Conservation (phyloP, 2,329 filamentous ascomycete species). For the Atkinsonella texensis region DNA sequence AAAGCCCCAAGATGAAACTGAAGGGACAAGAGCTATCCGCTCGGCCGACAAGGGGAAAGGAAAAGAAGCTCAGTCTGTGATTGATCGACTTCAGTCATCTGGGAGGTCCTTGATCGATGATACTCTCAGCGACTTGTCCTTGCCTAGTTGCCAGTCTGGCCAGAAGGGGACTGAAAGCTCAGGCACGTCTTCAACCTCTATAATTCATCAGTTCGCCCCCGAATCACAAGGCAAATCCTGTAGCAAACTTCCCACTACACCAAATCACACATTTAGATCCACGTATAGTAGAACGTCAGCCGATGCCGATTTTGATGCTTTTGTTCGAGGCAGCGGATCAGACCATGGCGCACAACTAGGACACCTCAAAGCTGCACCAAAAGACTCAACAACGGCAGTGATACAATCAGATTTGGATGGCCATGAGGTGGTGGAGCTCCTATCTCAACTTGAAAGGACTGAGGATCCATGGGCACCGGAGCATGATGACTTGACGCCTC, state of each 20-base stretch:
- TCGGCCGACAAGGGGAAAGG: conserved; percentile 6
- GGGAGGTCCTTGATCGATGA: background rate
- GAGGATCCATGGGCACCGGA: conserved; percentile 13
- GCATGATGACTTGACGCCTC: conserved; percentile 14
- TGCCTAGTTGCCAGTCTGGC: background rate
- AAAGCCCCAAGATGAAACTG: background rate
- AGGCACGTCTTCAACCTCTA: conserved; percentile 1
- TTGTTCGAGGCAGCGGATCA: background rate
- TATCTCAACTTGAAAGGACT: conserved; percentile 17
- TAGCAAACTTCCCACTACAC: background rate
- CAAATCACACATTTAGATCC: background rate
- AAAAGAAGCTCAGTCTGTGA: conserved; percentile 4
- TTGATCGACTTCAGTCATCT: background rate
- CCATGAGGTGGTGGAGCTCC: conserved; percentile 22
- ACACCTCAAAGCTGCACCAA: background rate
- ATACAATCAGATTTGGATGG: conserved; percentile 11
- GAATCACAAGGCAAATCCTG: background rate
- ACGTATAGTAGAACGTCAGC: background rate
- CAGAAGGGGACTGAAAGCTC: conserved; percentile 10
- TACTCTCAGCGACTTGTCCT: background rate
- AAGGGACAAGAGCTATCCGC: background rate
- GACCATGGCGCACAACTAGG: background rate
- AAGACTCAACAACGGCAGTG: conserved; percentile 10
- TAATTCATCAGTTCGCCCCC: background rate
- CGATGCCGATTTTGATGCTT: background rate